These are phyloP conservation scores for Fusarium napiforme DNA, from an alignment of 2,329 filamentous ascomycete species.

Conservation along the genomic window DNA sequence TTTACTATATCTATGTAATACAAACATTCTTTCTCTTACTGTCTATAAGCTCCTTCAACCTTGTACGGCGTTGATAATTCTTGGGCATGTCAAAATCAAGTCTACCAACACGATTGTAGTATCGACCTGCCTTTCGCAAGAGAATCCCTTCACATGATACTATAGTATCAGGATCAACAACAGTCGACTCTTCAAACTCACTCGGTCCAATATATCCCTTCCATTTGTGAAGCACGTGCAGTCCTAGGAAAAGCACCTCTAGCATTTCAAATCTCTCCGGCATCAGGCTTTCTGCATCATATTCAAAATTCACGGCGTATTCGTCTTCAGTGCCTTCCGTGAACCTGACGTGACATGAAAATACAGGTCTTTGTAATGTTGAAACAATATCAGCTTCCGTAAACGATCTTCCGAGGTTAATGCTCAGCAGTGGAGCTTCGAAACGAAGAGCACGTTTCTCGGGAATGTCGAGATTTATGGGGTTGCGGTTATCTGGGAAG, in stretches of 20 bases:
- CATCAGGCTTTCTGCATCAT: neutral
- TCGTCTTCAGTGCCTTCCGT: neutral
- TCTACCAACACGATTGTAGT: neutral
- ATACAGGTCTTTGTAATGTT: neutral
- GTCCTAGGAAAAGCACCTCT: neutral
- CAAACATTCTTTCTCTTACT: neutral
- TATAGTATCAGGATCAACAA: neutral
- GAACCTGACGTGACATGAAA: neutral
- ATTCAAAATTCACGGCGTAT: neutral
- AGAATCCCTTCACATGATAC: neutral
- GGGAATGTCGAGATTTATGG: neutral
- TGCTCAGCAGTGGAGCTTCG: neutral
- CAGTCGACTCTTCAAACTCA: neutral
- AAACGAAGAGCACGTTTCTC: neutral
- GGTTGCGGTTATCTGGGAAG: neutral
- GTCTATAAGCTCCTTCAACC: neutral
- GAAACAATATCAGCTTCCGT: neutral
- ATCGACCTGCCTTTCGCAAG: neutral
- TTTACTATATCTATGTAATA: neutral
- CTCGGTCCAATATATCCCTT: fast-evolving
- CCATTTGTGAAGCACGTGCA: neutral
- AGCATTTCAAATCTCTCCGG: neutral
- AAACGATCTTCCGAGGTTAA: neutral
- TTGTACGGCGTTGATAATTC: neutral
- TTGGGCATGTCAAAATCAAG: neutral